A percentile compares a stretch with the other conserved stretches of the same genome.
phyloP scores from a whole-genome alignment of 2,329 filamentous ascomycete genomes.

The Incumbomyces delicatus region DNA sequence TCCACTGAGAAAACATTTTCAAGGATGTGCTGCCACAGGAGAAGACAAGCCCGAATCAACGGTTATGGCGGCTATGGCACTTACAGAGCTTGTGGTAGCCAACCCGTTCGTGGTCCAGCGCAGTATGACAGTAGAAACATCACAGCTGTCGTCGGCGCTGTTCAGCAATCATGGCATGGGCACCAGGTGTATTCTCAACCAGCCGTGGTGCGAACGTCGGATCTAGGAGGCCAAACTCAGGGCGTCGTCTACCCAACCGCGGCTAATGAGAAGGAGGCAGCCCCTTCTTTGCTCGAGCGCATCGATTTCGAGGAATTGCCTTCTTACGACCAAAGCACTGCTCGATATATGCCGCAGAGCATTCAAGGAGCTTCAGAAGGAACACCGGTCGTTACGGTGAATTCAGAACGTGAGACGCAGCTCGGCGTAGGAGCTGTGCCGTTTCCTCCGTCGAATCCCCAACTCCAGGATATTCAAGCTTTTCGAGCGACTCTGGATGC shows the following conservation, averaged over 20 bases:
- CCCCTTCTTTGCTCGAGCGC: too few species aligned
- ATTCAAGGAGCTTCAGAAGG: too few species aligned
- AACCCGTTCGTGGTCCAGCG: background rate
- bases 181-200: background rate
- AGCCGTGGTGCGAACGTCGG: background rate
- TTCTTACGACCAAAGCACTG: background rate
- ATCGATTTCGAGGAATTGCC: conserved; percentile 1
- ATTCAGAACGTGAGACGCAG: background rate
- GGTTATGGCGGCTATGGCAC: background rate
- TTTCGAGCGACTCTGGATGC: background rate
- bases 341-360: background rate
- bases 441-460: background rate
- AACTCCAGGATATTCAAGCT: background rate
- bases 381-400: background rate
- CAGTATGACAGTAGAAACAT: background rate
- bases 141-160: background rate
- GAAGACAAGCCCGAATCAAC: background rate
- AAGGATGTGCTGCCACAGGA: background rate
- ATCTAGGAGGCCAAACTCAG: background rate
- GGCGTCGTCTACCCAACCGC: background rate
- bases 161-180: background rate
- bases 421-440: background rate
- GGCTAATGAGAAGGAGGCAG: background rate
- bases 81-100: background rate
- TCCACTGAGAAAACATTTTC: background rate